Evolutionary conservation across 2,329 filamentous ascomycete species (phyloP), one percentile per base, ranked within the genome.

Genomic region (Epichloe gansuensis): DNA sequence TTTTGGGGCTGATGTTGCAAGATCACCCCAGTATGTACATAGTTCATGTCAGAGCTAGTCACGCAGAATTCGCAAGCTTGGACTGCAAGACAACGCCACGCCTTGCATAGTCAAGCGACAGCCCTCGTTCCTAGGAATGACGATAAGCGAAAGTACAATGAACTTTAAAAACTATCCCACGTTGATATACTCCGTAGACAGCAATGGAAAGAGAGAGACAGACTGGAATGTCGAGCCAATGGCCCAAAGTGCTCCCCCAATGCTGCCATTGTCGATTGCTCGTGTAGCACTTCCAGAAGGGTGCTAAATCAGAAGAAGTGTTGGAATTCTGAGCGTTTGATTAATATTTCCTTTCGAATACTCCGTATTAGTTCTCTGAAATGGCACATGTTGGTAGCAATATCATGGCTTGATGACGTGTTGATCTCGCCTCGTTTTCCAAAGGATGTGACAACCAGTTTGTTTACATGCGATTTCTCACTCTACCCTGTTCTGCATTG

Each of bases 31-130:
- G 17, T 21, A 21, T 21, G 17, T 21, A 44, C 28, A 31, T 31
- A 31, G 28, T 11, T 31, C 28, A 31, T 31, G 28, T 31, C 8
- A 31, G 28, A 31, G 28, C 28, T 4, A 31, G 28, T 31, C 28
- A 31, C 47, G 9, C 23, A 55, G 25, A 15, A n/a, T 25, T 31
- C 8, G 57, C 50, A 55, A 55, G 52, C 55, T 37, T 25, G 13
- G 46, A 25, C 37, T 39, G 23, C 31, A 3, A 31, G 5, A 31
- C 6, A 35, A 37, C 23, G 52, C 48, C 48, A 46, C 43, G 39
- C 34, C 31, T 34, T 37, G 41, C 28, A 25, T 25, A 15, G 23
- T 6, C 23, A 43, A 5, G 50, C 15, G 34, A 31, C 38, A n/a
- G 38, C 38, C 15, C 28, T 31, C 23, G 25, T 28, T 17, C 37